Base-by-base conservation (phyloP, 148 eudicot species). In the Talinum fruticosum region DNA sequence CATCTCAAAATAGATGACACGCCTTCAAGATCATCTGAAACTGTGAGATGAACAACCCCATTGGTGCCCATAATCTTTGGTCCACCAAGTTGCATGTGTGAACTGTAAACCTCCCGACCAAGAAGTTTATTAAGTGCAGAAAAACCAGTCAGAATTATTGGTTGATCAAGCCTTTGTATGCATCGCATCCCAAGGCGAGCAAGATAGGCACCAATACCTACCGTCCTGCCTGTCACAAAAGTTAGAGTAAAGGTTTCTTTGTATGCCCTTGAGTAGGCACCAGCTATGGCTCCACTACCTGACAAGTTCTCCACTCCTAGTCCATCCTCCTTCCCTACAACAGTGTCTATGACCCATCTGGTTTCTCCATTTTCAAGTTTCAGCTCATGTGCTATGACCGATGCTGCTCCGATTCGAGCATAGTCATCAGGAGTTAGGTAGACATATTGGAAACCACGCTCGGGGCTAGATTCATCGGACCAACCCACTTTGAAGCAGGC, bases 71-170 rank as follows among this genome's bases (percentile, higher is more conserved):
- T 96, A 81, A 96, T 93, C 83, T 96, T 96, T 8, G 99, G 99
- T 21, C 99, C 99, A 72, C 99, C 99, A 21, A 96, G 96, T 83
- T 96, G 99, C 99, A 96, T 96, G 82, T 96, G 99, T 64, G 99
- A 96, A 83, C 99, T 96, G 82, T 96, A 96, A 37, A 96, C 99
- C 82, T 96, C 99, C 61, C 99, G 83, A 69, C 99, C 99, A 45
- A 96, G 88, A 78, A 96, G 88, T 74, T 96, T 96, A 84, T 96
- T 96, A 41, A 96, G 80, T 2, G 99, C 97, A n/a, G 99, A 96
- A 79, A 89, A 96, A 71, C 99, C 99, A 1, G 99, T 96, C 41
- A 96, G 85, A 68, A 96, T 96, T 49, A 96, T 93, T 21, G 99
- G 99, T 69, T 96, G 99, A 82, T 96, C 99, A 66, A 93, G 97